A percentile compares a stretch with the other conserved stretches of the same genome.
Evolutionary conservation across 208 protist genomes (phyloP).

Genomic region (Crithidia expoeki): DNA sequence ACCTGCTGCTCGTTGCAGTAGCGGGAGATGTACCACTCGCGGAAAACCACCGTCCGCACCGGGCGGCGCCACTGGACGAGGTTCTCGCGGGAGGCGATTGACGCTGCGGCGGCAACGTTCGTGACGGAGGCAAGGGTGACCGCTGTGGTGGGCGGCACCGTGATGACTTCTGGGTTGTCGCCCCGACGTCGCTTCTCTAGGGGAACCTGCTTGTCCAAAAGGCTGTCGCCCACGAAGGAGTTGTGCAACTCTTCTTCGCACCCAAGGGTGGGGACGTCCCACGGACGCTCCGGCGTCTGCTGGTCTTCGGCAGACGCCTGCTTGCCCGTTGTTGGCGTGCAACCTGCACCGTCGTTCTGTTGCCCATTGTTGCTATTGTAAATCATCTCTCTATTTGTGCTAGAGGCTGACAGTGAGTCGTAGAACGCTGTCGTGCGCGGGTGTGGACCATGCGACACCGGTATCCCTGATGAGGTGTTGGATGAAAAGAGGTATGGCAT

Average conservation of each 20-base stretch:
- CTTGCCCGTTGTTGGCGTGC: not conserved
- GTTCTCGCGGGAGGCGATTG: conserved; percentile 9
- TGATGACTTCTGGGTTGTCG: not conserved
- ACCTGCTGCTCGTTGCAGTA: conserved; percentile 68
- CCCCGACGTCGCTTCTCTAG: not conserved
- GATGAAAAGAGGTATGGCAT: conserved; percentile 11
- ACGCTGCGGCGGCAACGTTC: not conserved
- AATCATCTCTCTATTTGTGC: not conserved
- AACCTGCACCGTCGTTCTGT: not conserved
- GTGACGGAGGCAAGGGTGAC: conserved; percentile 5
- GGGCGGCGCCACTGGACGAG: conserved; percentile 38
- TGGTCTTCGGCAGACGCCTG: not conserved
- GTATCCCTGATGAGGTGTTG: not conserved
- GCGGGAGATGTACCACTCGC: conserved; percentile 74
- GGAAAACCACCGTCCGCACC: conserved; percentile 38
- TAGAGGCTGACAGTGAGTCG: conserved; percentile 1
- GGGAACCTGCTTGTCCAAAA: not conserved
- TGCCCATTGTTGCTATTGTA: too few species aligned
- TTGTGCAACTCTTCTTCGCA: not conserved
- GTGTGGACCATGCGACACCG: conserved; percentile 2
- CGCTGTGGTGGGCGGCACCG: conserved; percentile 9
- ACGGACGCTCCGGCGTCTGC: not conserved
- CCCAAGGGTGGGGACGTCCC: not conserved
- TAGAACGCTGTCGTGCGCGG: not conserved
- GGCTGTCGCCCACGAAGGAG: not conserved